Base-by-base conservation (phyloP, 148 eudicot genomes). In the Rhododendron williamsianum region DNA sequence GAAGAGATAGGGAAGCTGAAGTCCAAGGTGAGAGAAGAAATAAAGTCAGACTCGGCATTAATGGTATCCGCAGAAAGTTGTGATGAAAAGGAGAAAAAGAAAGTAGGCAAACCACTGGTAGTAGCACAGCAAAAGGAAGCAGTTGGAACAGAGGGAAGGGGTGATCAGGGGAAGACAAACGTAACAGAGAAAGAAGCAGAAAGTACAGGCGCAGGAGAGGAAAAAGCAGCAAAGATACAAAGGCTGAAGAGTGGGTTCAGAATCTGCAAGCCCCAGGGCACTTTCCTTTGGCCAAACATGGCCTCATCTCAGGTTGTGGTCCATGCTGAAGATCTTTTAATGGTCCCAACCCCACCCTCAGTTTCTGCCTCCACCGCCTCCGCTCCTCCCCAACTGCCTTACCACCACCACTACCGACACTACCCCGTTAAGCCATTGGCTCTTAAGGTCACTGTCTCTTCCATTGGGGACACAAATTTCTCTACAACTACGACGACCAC, bases 251-350 rank as follows among this genome's bases (percentile, higher is more conserved):
- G 99, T 88, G 96, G 93, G 4, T 96, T 96, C 96, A 93, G 94
- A 86, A 89, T 94, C 85, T 96, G 98, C 93, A 96, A 91, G 58
- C 99, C 99, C 38, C 92, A 89, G 85, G 98, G 97, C 30, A 92
- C 94, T 52, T 93, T 95, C 87, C 91, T 93, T 0, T 95, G 97
- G 99, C 98, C 99, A 56, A 88, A 92, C 88, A 89, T 87, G 63
- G 35, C 46, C 60, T 65, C 84, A 45, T 85, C 82, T 41, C 92
- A 89, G 88, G 86, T 87, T 45, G 52, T 88, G 88, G 86, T 91
- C 63, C 92, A 89, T 77, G 88, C 89, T 85, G 93, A 93, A 33
- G 98, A 91, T 91, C 54, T 87, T 27, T 74, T 90, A 36, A 87
- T 87, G 82, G 36, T 88, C 90, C 93, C 92, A 80, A 91, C 95